A percentile compares a stretch with the other conserved stretches of the same genome.
These are phyloP conservation scores for Ammopiptanthus mongolicus DNA, from an alignment of 306 rosid species.

Conservation along the genomic window DNA sequence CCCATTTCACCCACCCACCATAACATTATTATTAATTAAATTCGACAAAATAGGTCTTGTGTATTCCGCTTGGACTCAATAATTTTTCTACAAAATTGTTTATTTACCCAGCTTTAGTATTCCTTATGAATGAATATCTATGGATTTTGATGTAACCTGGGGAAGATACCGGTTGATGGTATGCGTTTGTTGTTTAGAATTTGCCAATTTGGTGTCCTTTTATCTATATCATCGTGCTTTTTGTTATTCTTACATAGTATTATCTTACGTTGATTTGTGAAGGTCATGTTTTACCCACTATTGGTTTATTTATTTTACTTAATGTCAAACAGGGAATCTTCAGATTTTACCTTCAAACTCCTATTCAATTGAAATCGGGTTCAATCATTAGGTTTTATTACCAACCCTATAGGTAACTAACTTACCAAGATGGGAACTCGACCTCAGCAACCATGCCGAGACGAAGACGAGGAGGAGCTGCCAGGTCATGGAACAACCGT, in stretches of 20 bases:
- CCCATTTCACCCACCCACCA: too few species aligned
- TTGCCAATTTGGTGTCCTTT: not conserved
- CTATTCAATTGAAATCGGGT: slow-evolving; percentile 5
- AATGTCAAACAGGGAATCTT: not conserved
- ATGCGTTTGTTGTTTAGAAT: not conserved
- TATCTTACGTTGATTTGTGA: not conserved
- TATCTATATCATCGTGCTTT: not conserved
- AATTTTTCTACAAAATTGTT: too few species aligned
- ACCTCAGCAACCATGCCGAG: slow-evolving; percentile 50
- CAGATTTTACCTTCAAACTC: not conserved
- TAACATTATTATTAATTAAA: too few species aligned
- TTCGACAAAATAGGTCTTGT: too few species aligned
- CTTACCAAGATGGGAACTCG: slow-evolving; percentile 63
- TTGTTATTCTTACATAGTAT: not conserved
- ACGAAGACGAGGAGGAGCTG: slow-evolving; percentile 67
- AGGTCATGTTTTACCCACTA: not conserved
- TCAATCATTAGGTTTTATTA: not conserved
- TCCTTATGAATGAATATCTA: too few species aligned
- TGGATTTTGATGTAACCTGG: too few species aligned
- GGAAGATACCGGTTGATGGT: not conserved
- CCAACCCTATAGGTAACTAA: not conserved
- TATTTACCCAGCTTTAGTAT: too few species aligned
- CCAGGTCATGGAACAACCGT: slow-evolving; percentile 48
- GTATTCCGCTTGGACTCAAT: too few species aligned
- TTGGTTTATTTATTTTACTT: not conserved